Percentiles rank a stretch among this genome's conserved stretches.
These are phyloP conservation scores for Cladophialophora immunda DNA, from an alignment of 2,329 filamentous ascomycete species.

Conservation along the genomic window DNA sequence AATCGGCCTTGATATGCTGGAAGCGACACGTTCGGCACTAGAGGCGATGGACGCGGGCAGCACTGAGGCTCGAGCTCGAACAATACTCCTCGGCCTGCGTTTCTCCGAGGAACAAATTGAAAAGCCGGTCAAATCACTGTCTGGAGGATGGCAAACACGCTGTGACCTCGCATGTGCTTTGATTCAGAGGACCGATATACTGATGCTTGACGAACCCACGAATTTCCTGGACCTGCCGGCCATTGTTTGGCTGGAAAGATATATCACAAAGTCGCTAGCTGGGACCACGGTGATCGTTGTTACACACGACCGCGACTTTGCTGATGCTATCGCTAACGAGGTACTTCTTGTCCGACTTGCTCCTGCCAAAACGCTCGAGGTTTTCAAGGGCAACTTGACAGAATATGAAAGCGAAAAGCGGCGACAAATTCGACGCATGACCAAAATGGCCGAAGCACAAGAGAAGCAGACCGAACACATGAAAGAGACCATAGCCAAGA, in stretches of 20 bases:
- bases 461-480: constrained; percentile 83
- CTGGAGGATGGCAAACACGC: constrained; percentile 80
- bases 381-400: constrained; percentile 78
- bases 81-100: constrained; percentile 35
- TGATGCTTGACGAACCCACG: constrained; percentile 86
- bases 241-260: constrained; percentile 83
- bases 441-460: constrained; percentile 81
- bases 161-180: constrained; percentile 71
- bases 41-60: constrained; percentile 39
- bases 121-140: constrained; percentile 59
- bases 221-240: constrained; percentile 85
- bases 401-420: constrained; percentile 71
- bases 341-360: constrained; percentile 71
- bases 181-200: constrained; percentile 76
- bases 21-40: constrained; percentile 34
- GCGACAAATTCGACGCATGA: constrained; percentile 71
- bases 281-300: constrained; percentile 73
- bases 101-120: constrained; percentile 38
- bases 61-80: constrained; percentile 38
- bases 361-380: constrained; percentile 72
- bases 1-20: constrained; percentile 38
- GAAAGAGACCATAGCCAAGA: constrained; percentile 77
- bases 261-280: constrained; percentile 67
- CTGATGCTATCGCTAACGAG: constrained; percentile 77
- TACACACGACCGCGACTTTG: constrained; percentile 85